phyloP scores from a whole-genome alignment of 1,284 basidiomycete genomes.

The Flammula alnicola region DNA sequence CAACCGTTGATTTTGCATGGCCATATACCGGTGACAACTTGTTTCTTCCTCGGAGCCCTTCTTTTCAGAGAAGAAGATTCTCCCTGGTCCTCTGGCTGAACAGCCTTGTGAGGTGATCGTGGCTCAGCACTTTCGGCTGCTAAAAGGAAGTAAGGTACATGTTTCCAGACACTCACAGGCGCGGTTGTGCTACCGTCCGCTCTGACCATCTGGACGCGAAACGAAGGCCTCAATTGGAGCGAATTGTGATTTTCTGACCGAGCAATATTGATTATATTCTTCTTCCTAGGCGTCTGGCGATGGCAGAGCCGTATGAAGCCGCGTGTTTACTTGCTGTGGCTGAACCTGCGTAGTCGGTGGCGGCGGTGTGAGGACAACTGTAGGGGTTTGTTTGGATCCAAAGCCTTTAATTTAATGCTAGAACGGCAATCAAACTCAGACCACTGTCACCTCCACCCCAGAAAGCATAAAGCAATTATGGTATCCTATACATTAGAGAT shows the following conservation, averaged over 20 bases:
- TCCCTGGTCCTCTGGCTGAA: slow-evolving; percentile 44
- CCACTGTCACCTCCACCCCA: too few species aligned
- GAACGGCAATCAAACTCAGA: too few species aligned
- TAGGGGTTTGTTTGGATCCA: slow-evolving; percentile 14
- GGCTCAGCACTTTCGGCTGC: slow-evolving; percentile 16
- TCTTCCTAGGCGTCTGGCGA: slow-evolving; percentile 6
- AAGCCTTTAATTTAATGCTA: slow-evolving; percentile 1
- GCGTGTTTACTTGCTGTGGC: slow-evolving; percentile 1
- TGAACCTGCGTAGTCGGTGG: slow-evolving; percentile 9
- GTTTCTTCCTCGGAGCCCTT: slow-evolving; percentile 47
- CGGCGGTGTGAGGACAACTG: slow-evolving; percentile 10
- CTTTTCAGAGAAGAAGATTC: slow-evolving; percentile 46
- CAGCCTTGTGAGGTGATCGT: slow-evolving; percentile 7
- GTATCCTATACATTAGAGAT: not conserved
- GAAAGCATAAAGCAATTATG: slow-evolving; percentile 4
- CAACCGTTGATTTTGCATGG: slow-evolving; percentile 79
- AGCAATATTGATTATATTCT: slow-evolving; percentile 15
- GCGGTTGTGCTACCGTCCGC: slow-evolving; percentile 10
- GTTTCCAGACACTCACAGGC: slow-evolving; percentile 22
- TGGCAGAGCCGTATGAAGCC: slow-evolving; percentile 15
- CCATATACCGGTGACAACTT: slow-evolving; percentile 60
- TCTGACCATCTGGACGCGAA: slow-evolving; percentile 20
- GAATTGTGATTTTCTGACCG: too few species aligned
- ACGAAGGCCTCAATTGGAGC: not conserved
- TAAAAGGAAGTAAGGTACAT: slow-evolving; percentile 8